Base-by-base conservation (phyloP, 345 rosid genomes). In the Linum trigynum region DNA sequence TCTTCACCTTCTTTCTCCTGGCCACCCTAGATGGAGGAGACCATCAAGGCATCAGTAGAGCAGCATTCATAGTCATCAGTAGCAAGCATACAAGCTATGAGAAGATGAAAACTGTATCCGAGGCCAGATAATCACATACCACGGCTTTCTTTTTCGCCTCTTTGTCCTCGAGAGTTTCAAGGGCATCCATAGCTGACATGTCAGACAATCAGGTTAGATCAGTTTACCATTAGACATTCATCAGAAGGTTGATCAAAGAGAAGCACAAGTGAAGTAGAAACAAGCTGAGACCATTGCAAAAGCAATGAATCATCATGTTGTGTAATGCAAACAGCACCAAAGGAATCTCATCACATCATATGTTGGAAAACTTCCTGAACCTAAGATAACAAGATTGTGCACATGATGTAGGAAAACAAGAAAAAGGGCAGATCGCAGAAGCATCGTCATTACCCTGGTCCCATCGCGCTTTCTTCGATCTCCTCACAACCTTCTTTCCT, bases 81-180 rank as follows among this genome's bases (percentile, higher is more conserved):
- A 41, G 2, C 7, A 38, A 12, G 50, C 37, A 48, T 59, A 17
- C 3, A 45, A 50, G 36, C 10, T 45, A 60, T 36, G 12, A 35
- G 41, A 57, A 39, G 17, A 51, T 6, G 11, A 1, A 38, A 68
- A 59, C 38, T n/a, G 10, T 45, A 63, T 3, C 5, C 14, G 48
- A 39, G 32, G 36, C 12, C 14, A 55, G 11, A 45, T 59, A 63
- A 9, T 7, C 51, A 45, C 51, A 7, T 45, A 45, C 51, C 10
- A 7, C 32, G 32, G 32, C 32, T 23, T 23, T 23, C 62, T 55
- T 72, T 74, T 78, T 84, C 82, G 76, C 59, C 60, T 48, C 62
- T 65, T 77, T 75, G 64, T 69, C 69, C 53, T 83, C 88, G 61
- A 71, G 82, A 65, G 73, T 74, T 71, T 81, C 85, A 66, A 81